These are phyloP conservation scores for Penicillium simplicissimum DNA, from an alignment of 495 filamentous ascomycete genomes.

Conservation along the genomic window DNA sequence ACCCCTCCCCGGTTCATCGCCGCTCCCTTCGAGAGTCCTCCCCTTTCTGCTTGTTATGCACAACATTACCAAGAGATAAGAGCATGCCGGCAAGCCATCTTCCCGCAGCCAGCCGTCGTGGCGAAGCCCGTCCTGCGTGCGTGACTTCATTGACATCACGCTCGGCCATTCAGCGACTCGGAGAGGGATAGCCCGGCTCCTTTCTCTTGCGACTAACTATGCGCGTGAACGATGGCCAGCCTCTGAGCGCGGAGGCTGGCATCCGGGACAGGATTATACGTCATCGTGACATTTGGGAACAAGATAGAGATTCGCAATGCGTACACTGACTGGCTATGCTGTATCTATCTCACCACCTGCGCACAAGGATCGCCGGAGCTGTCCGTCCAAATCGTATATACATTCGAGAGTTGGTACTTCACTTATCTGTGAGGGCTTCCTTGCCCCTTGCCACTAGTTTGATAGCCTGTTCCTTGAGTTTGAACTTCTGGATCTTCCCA, in stretches of 20 bases:
- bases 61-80: background rate
- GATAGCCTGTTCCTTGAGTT: conserved; percentile 67
- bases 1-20: background rate
- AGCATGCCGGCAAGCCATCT: background rate
- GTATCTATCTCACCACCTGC: background rate
- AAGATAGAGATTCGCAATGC: background rate
- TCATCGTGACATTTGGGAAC: background rate
- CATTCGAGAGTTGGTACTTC: background rate
- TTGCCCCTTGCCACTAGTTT: conserved; percentile 39
- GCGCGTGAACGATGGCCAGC: background rate
- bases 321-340: background rate
- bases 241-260: background rate
- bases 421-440: background rate
- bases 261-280: background rate
- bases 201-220: background rate
- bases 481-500: conserved; percentile 97
- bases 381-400: background rate
- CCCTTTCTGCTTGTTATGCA: background rate
- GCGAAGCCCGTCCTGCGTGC: background rate
- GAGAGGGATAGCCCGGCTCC: background rate
- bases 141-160: background rate
- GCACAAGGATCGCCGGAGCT: background rate
- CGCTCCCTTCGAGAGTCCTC: background rate
- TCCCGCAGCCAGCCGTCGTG: too few relatives aligned
- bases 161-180: background rate